Base-by-base conservation (phyloP, 169 alveolate genomes). In the Eimeria falciformis region DNA sequence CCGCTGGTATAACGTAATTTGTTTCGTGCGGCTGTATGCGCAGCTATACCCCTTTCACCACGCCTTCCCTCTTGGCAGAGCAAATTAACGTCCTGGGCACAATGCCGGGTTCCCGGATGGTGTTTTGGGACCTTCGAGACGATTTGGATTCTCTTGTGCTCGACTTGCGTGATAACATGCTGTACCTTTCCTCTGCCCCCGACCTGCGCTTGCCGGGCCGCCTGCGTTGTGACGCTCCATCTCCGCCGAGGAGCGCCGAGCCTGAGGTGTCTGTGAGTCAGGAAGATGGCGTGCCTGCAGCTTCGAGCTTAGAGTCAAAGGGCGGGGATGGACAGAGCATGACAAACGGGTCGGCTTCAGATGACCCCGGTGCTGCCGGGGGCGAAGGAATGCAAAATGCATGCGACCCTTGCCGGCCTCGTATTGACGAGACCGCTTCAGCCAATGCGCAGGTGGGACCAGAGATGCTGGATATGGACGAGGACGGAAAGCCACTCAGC, bases 21-120 rank as follows among this genome's bases (percentile, higher is more conserved):
- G n/a, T n/a, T n/a, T n/a, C n/a, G n/a, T n/a, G n/a, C n/a, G n/a
- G n/a, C n/a, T 50, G 50, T 85, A 75, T 21, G 40, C 23, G 3
- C 91, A 91, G 94, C 27, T 91, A 96, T 93, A 96, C 97, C 46
- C 98, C 98, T 6, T 96, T 96, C 90, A 95, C 95, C 92, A 96
- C 96, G 46, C 97, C 98, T 4, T 96, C 97, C 50, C 95, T 96
- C 47, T 65, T 96, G 85, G 98, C 98, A 0, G 97, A 96, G 79
- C 98, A 96, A 91, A 96, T 96, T 73, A 96, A 96, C 90, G 91
- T 96, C 73, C 93, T 96, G 43, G 98, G 98, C 29, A 95, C 97
- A 3, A 91, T 93, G 47, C 97, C 97, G 45, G 98, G 98, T 5
- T 95, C 98, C 3, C 94, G 97, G 55, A 90, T 96, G 73, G 94